Evolutionary conservation across 495 filamentous ascomycete species (phyloP), one percentile per base, ranked within the genome.

Genomic region (Penicillium roqueforti): DNA sequence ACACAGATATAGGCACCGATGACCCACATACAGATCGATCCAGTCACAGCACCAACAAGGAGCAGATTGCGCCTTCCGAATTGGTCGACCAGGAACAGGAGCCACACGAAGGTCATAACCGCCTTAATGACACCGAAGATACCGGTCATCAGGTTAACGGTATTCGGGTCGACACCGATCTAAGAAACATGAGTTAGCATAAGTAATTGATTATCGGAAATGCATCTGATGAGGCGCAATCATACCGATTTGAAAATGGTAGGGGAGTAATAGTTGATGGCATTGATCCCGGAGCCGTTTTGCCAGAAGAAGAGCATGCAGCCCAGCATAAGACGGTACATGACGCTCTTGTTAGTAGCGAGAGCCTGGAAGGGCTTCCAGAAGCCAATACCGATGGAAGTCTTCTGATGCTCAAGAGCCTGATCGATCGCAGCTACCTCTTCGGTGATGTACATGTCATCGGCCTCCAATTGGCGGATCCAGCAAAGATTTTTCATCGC

Each of bases 11-110:
- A 75, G 4, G 63, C 70, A 25, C 87, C 87, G 56, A 91, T 87
- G 53, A 90, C 82, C 70, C 86, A 86, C 83, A 90, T 89, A 58
- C 80, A 81, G 46, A 86, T 66, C 1, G 79, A 83, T 57, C 86
- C 84, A 6, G 80, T 85, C 54, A 89, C 76, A 7, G 80, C 83
- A 47, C 87, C 89, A 68, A 78, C 82, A 36, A 91, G 73, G 23
- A 93, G 79, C 34, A 85, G 83, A 20, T 83, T 80, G 3, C 84
- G 78, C 11, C 87, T 75, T 23, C 87, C 88, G 1, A 89, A 73
- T 6, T 83, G 80, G 61, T 92, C 87, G 45, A 84, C 84, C 37
- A 85, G 78, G 69, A 87, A 87, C 37, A 87, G 59, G 13, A 89
- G 69, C 77, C 85, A 89, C 29, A 82, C 47, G 39, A 76, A 70